phyloP scores from a whole-genome alignment of 306 rosid species.

The Ochetophila trinervis region DNA sequence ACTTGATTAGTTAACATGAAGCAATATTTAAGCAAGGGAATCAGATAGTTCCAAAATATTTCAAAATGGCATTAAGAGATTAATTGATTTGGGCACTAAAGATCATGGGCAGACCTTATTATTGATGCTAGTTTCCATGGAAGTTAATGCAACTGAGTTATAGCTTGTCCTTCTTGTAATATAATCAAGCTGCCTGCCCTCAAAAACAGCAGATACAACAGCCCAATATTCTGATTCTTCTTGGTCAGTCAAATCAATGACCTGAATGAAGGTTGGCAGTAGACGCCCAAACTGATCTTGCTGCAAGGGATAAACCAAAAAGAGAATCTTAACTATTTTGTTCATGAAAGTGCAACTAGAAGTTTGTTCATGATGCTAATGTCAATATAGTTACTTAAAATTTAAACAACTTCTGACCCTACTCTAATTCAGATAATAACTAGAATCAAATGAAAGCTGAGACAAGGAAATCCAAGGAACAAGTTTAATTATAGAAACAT shows the following conservation, averaged over 20 bases:
- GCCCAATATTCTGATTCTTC: conserved; percentile 88
- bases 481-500: no score
- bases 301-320: conserved; percentile 42
- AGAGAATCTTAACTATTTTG: background rate
- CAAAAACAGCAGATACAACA: conserved; percentile 76
- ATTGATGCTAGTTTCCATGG: conserved; percentile 69
- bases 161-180: conserved; percentile 39
- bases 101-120: conserved; percentile 54
- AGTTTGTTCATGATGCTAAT: background rate
- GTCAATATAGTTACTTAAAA: no score
- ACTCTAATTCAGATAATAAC: no score
- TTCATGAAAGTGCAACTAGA: background rate
- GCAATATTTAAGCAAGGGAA: no score
- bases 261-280: conserved; percentile 83
- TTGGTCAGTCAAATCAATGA: conserved; percentile 79
- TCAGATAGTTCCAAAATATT: background rate
- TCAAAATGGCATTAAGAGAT: background rate
- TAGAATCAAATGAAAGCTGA: no score
- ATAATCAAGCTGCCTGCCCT: conserved; percentile 70
- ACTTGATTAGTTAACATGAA: no score
- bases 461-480: no score
- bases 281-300: conserved; percentile 93
- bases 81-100: background rate
- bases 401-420: no score
- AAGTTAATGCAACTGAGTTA: conserved; percentile 47